A percentile compares a stretch with the other conserved stretches of the same genome.
phyloP scores from a whole-genome alignment of 257 asterid species.

The Solanum sejunctum region DNA sequence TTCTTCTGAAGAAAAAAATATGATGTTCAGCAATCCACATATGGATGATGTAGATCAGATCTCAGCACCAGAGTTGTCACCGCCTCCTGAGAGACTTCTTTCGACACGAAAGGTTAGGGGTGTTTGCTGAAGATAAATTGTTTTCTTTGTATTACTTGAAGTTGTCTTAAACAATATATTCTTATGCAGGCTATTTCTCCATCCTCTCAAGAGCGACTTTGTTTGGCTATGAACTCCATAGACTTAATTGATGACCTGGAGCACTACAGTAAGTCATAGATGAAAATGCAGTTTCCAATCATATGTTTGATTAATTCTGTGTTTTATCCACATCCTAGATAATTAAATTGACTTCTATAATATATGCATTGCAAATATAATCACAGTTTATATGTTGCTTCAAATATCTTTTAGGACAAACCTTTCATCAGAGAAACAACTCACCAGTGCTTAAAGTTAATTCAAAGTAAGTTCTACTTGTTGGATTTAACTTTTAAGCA shows the following conservation, averaged over 20 bases:
- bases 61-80: slow-evolving; percentile 22
- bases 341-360: neutral
- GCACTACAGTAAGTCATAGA: slow-evolving; percentile 37
- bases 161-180: slow-evolving; percentile 1
- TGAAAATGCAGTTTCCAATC: neutral
- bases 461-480: neutral
- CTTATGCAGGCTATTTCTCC: slow-evolving; percentile 67
- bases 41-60: slow-evolving; percentile 12
- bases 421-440: neutral
- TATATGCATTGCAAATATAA: neutral
- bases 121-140: slow-evolving; percentile 10
- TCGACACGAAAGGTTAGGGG: slow-evolving; percentile 56
- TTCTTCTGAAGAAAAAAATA: slow-evolving; percentile 17
- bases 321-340: neutral
- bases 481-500: neutral
- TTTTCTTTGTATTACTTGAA: neutral
- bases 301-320: neutral
- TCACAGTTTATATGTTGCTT: neutral
- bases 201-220: slow-evolving; percentile 47
- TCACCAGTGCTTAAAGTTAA: neutral
- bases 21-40: slow-evolving; percentile 14
- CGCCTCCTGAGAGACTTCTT: slow-evolving; percentile 62
- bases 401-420: neutral
- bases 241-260: slow-evolving; percentile 19
- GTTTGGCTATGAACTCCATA: slow-evolving; percentile 41